Evolutionary conservation across 2,329 filamentous ascomycete species (phyloP).

Genomic region (Colletotrichum sublineola): DNA sequence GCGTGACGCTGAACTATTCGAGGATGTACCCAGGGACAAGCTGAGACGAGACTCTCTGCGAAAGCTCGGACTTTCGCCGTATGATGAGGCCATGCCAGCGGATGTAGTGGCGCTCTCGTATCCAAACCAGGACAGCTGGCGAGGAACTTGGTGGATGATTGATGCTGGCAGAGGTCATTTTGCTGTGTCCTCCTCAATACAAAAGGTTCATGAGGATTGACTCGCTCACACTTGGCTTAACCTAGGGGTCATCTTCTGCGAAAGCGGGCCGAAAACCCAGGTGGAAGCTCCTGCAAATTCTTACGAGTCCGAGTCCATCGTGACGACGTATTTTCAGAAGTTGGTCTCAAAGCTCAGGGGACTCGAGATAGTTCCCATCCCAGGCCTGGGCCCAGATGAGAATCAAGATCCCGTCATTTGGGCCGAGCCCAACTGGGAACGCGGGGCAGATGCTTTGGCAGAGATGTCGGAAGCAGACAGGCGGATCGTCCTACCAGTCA

Average conservation of each 20-base stretch:
- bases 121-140: background rate
- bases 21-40: background rate
- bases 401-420: conserved; percentile 14
- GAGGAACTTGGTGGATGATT: conserved; percentile 14
- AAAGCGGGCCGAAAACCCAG: background rate
- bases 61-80: conserved; percentile 16
- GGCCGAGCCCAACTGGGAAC: conserved; percentile 23
- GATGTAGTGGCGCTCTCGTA: conserved; percentile 12
- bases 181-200: background rate
- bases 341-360: conserved; percentile 2
- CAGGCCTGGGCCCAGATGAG: conserved; percentile 11
- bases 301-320: conserved; percentile 5
- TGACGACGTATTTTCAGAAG: conserved; percentile 6
- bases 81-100: conserved; percentile 6
- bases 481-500: conserved; percentile 1
- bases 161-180: conserved; percentile 24
- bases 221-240: conserved; percentile 9
- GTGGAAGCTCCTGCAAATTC: conserved; percentile 5
- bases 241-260: conserved; percentile 13
- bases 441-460: background rate
- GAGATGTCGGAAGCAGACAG: conserved; percentile 2
- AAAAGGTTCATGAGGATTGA: conserved; percentile 1
- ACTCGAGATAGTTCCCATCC: conserved; percentile 21
- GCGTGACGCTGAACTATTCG: conserved; percentile 10
- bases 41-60: background rate